Base-by-base conservation (phyloP, 768 basidiomycete genomes). In the Amanita phalloides region DNA sequence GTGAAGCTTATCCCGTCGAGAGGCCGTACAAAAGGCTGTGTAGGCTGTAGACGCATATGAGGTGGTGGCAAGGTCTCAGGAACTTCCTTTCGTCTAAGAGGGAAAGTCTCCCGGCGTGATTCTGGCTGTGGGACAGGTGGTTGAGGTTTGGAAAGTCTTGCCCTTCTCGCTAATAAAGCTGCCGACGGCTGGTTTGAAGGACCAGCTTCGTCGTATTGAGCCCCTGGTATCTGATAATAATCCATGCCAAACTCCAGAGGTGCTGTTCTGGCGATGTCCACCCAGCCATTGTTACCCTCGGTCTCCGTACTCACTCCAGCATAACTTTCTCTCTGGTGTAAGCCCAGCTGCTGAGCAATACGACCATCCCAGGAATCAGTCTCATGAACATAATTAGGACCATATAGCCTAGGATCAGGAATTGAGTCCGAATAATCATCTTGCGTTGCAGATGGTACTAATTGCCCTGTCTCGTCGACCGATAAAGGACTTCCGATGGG, bases 1-100 rank as follows among this genome's bases (percentile, higher is more conserved):
- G 79, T 77, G 48, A 80, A 86, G 57, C 82, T 73, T 30, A 87
- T 62, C 6, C 84, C 84, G 8, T 86, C 84, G 36, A 80, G 66
- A n/a, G 87, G 86, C 4, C 85, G 76, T 11, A 88, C 83, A 59
- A 85, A 86, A 11, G 86, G 86, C 52, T 81, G 81, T 8, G 72
- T 68, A 11, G 77, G 75, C 60, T 87, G 85, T 14, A 86, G 62
- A 28, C 85, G 82, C 48, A 86, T 66, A 62, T 87, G 86, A 42
- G 83, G 78, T 30, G 79, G 75, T 44, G 76, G 74, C 6, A 79
- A 66, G n/a, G 67, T 61, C n/a, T 68, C 66, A 6, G 57, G 55
- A 3, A 60, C 56, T 17, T 57, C 54, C 9, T 63, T 65, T 35
- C 61, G 55, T 39, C 84, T 71, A 54, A 80, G 69, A 0, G 84